Evolutionary conservation across 345 rosid genomes (phyloP).

Genomic region (Nasturtium officinale): DNA sequence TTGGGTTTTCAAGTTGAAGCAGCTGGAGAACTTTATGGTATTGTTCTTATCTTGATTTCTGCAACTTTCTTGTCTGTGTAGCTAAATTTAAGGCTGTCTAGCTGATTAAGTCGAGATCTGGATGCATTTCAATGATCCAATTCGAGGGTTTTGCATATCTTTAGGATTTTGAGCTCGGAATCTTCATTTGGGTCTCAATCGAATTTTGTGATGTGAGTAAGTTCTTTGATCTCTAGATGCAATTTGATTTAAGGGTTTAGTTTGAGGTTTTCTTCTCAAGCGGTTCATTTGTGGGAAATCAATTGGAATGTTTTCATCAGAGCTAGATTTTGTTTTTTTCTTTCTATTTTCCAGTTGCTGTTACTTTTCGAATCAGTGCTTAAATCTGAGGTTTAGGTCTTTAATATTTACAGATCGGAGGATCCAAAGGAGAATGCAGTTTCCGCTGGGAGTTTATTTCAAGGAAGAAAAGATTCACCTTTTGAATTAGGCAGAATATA

Average conservation of each 20-base stretch:
- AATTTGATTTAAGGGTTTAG: constrained; percentile 25
- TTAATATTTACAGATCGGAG: constrained; percentile 31
- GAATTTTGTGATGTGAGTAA: constrained; percentile 19
- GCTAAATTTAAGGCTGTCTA: neutral
- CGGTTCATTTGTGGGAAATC: no score
- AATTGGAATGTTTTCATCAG: constrained; percentile 7
- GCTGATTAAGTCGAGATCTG: constrained; percentile 6
- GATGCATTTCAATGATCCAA: neutral
- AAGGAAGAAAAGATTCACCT: constrained; percentile 24
- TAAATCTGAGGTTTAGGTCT: constrained; percentile 31
- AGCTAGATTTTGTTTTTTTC: constrained; percentile 6
- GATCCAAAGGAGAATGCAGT: constrained; percentile 33
- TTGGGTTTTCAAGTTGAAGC: neutral
- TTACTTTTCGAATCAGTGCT: constrained; percentile 33
- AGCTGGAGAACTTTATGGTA: constrained; percentile 27
- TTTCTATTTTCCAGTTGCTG: constrained; percentile 23
- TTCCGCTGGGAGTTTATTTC: neutral
- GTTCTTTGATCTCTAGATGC: constrained; percentile 26
- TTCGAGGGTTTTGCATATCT: constrained; percentile 10
- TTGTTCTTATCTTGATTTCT: constrained; percentile 27
- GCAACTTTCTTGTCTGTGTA: neutral
- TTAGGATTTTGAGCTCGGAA: constrained; percentile 27
- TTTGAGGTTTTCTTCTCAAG: neutral
- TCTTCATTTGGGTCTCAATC: constrained; percentile 24
- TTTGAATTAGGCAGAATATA: neutral